Evolutionary conservation across 2,329 filamentous ascomycete genomes (phyloP).

Genomic region (Ophioceras dolichostomum): DNA sequence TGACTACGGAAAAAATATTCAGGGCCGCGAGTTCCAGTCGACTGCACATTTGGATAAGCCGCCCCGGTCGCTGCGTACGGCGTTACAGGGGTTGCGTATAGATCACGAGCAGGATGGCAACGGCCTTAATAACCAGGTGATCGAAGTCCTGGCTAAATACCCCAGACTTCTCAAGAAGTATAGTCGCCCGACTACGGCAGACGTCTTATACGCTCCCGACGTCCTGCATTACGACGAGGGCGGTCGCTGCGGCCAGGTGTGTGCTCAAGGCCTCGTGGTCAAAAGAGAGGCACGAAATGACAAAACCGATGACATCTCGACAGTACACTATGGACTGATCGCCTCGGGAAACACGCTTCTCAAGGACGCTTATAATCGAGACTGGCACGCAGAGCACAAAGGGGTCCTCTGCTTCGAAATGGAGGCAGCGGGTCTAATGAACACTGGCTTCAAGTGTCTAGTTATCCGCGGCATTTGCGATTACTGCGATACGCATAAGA

Average conservation of each 20-base stretch:
- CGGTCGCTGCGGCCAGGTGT: not conserved
- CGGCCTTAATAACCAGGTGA: not conserved
- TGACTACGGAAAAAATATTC: constrained; percentile 9
- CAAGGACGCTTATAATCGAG: constrained; percentile 18
- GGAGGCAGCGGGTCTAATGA: constrained; percentile 12
- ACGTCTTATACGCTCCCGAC: not conserved
- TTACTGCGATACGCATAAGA: constrained; percentile 26
- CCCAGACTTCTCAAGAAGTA: not conserved
- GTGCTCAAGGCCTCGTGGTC: no score
- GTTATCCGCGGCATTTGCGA: constrained; percentile 27
- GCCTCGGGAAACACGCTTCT: constrained; percentile 23
- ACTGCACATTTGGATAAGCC: constrained; percentile 7
- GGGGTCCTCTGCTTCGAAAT: constrained; percentile 17
- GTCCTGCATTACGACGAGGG: not conserved
- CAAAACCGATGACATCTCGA: not conserved
- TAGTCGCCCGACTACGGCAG: not conserved
- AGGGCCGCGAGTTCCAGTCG: constrained; percentile 6
- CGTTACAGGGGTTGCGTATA: no score
- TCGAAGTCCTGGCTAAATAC: not conserved
- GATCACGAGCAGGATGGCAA: no score
- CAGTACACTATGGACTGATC: constrained; percentile 12
- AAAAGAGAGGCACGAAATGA: not conserved
- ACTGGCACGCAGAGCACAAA: constrained; percentile 8
- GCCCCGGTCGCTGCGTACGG: not conserved
- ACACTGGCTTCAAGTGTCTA: constrained; percentile 19